Evolutionary conservation across 148 eudicot genomes (phyloP), one percentile per base, ranked within the genome.

Genomic region (Selenicereus undatus): DNA sequence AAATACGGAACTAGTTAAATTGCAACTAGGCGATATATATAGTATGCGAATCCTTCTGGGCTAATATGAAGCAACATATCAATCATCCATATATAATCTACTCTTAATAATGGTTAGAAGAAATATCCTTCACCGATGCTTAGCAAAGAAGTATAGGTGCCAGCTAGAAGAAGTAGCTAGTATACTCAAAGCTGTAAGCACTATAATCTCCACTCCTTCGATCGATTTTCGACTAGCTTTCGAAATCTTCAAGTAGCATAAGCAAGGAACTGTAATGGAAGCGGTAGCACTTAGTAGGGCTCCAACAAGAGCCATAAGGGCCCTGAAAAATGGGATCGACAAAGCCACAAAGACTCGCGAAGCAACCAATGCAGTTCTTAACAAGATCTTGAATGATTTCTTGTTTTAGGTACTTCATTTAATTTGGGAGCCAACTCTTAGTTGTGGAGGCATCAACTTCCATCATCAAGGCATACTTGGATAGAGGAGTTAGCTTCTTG

Each of bases 281-380:
- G 84, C 90, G 1, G 85, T 81, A 0, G 92, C 82, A 17, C 95
- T 76, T 17, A 92, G 30, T 26, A 90, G 86, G 14, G 95, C 89
- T 6, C 95, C 95, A 1, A 82, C 90, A 18, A 92, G 87, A 0
- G 91, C 88, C 97, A 93, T 90, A 0, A 94, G 87, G 29, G 89
- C 83, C 18, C 93, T 97, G 18, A 94, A 92, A 73, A 85, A 87
- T 0, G 92, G 90, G 5, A 90, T 5, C 0, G 84, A 32, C 18
- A 86, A n/a, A 12, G 92, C 89, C 42, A 90, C 89, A 9, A 81
- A 5, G 11, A 85, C 82, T 10, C 82, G 86, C 70, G 86, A 85
- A 12, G 78, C 64, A 43, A 90, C 83, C 83, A 90, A 72, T 10
- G 39, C 27, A 21, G 79, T 85, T 80, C 89, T 83, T 27, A 88